phyloP scores from a whole-genome alignment of 73 alveolate genomes.

The Halteria grandinella region DNA sequence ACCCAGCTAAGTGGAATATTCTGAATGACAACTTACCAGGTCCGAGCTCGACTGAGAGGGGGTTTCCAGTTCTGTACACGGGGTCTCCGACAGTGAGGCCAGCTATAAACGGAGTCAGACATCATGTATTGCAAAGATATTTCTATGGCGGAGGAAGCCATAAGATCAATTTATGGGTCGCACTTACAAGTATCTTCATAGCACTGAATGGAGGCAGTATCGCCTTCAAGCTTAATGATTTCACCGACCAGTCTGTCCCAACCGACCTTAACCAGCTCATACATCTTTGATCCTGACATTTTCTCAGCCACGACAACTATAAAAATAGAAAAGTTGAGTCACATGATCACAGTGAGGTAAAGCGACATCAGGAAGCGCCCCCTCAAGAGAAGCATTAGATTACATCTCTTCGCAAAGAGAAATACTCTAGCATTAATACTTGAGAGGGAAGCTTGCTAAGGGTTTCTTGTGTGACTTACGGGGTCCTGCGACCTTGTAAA shows the following conservation, averaged over 20 bases:
- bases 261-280: slow-evolving; percentile 98
- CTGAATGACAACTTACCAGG: slow-evolving; percentile 81
- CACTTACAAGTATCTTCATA: slow-evolving; percentile 94
- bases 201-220: slow-evolving; percentile 98
- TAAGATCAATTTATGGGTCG: not conserved
- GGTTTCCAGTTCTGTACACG: slow-evolving; percentile 96
- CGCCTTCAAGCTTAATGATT: slow-evolving; percentile 98
- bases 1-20: not conserved
- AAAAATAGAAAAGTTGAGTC: no score
- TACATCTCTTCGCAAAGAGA: no score
- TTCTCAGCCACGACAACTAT: slow-evolving; percentile 98
- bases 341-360: no score
- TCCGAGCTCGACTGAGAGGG: slow-evolving; percentile 97
- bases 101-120: slow-evolving; percentile 72
- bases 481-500: slow-evolving; percentile 96
- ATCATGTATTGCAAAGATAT: not conserved
- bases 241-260: slow-evolving; percentile 99
- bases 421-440: no score
- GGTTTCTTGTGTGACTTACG: slow-evolving; percentile 42
- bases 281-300: slow-evolving; percentile 99
- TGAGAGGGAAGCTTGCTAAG: no score
- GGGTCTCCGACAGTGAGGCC: slow-evolving; percentile 99
- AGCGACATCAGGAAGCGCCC: no score
- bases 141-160: not conserved
- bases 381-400: no score